Base-by-base conservation (phyloP, 306 rosid genomes). In the Dicorynia guianensis region DNA sequence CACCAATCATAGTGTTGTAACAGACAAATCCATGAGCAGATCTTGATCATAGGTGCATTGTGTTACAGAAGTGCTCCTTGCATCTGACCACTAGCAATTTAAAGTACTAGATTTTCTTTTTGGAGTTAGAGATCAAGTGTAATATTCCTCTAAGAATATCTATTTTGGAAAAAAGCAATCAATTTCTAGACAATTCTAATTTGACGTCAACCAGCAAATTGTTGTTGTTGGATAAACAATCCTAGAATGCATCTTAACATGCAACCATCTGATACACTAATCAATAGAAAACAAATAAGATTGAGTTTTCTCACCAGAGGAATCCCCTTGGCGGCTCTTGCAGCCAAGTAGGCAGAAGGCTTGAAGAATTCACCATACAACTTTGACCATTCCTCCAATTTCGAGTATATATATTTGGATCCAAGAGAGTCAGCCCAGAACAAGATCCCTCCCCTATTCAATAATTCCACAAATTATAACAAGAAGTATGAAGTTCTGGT, bases 391-490 rank as follows among this genome's bases (percentile, higher is more conserved):
- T 85, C 88, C 80, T 90, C 89, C 89, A 95, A 81, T 84, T 87
- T 86, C 7, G 99, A 90, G 75, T 79, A 57, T 63, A 95, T 84
- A 84, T 95, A 95, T 76, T 86, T 87, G 86, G 99, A 95, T 77
- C 99, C 99, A 76, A 89, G 86, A 47, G 87, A 76, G 76, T 95
- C 99, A 15, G 96, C 99, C 99, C 99, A 95, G 91, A 89, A 95
- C 74, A 95, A 58, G 61, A 95, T 75, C 57, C 99, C 99, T 67
- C 99, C 99, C 91, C 99, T 95, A 50, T 77, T 72, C 60, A 69
- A 69, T 46, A 60, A 59, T 53, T 30, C 82, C 62, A 54, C 42
- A 75, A 56, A 60, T 74, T 69, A 85, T 67, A 20, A 67, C 60
- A 65, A 17, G 11, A 65, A 17, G 11, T 30, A 4, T 7, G 12